A percentile compares a stretch with the other conserved stretches of the same genome.
Conservation (phyloP, 1,139 yeast species). For the Arxiozyma telluris region DNA sequence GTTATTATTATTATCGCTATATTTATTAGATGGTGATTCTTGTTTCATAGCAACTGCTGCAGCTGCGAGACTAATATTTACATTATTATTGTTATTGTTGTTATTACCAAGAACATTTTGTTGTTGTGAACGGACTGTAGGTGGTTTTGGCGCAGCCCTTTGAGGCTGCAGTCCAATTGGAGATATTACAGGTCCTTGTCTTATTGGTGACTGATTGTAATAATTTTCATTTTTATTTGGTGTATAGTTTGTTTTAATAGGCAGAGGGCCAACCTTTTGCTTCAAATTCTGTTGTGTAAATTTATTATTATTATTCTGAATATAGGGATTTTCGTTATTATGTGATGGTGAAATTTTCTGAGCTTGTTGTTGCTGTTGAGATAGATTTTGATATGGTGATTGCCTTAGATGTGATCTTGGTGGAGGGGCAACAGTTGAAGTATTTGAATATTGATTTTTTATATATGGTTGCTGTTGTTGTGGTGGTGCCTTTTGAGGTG, state of each 20-base stretch:
- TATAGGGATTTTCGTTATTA: conserved; percentile 2
- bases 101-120: conserved; percentile 10
- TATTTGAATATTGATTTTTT: conserved; percentile 2
- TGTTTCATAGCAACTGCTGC: conserved; percentile 18
- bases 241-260: conserved; percentile 16
- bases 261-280: conserved; percentile 4
- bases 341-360: conserved; percentile 2
- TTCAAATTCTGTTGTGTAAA: conserved; percentile 7
- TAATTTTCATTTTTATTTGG: conserved; percentile 22
- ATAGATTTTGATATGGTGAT: conserved; percentile 4
- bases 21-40: conserved; percentile 5
- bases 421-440: conserved; percentile 8
- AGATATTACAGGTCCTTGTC: conserved; percentile 7
- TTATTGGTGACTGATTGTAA: conserved; percentile 7
- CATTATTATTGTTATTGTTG: not conserved
- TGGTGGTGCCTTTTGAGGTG: conserved; percentile 6
- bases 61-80: conserved; percentile 18
- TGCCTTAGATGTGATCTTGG: conserved; percentile 8
- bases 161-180: conserved; percentile 8
- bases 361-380: conserved; percentile 7
- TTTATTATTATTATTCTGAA: conserved; percentile 10
- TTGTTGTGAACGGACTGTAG: conserved; percentile 14
- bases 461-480: conserved; percentile 12
- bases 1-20: not conserved
- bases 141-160: conserved; percentile 17